Percentiles rank a stretch among this genome's conserved stretches.
phyloP scores from a whole-genome alignment of 495 filamentous ascomycete species.

The Hyphodiscus hymeniophilus region DNA sequence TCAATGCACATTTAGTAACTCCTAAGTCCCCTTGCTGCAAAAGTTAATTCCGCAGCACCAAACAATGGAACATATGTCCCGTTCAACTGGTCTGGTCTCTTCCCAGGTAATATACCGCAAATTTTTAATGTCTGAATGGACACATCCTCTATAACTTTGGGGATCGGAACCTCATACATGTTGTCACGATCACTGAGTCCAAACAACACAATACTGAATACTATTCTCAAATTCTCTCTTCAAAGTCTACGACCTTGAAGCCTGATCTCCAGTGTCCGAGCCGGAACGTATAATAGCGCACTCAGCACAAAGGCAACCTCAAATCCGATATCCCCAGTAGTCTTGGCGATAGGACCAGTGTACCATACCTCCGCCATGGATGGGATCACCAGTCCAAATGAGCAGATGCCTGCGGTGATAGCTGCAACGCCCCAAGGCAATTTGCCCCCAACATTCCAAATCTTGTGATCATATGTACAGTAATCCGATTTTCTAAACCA shows the following conservation, averaged over 20 bases:
- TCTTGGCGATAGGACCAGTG: slow-evolving; percentile 36
- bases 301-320: slow-evolving; percentile 45
- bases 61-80: no score
- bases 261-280: slow-evolving; percentile 29
- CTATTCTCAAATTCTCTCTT: no score
- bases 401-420: slow-evolving; percentile 33
- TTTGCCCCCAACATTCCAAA: slow-evolving; percentile 35
- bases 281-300: slow-evolving; percentile 37
- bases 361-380: slow-evolving; percentile 37
- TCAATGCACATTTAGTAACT: no score
- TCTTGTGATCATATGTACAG: slow-evolving; percentile 37
- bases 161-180: no score
- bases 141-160: no score
- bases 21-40: no score
- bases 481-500: slow-evolving; percentile 40
- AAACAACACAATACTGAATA: no score
- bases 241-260: background rate
- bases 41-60: no score
- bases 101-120: no score
- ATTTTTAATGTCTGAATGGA: no score
- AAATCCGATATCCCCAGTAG: slow-evolving; percentile 51
- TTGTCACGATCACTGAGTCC: no score
- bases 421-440: slow-evolving; percentile 41
- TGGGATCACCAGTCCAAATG: slow-evolving; percentile 43
- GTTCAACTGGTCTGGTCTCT: no score